phyloP scores from a whole-genome alignment of 176 grass and related monocot species.

The Poa annua region DNA sequence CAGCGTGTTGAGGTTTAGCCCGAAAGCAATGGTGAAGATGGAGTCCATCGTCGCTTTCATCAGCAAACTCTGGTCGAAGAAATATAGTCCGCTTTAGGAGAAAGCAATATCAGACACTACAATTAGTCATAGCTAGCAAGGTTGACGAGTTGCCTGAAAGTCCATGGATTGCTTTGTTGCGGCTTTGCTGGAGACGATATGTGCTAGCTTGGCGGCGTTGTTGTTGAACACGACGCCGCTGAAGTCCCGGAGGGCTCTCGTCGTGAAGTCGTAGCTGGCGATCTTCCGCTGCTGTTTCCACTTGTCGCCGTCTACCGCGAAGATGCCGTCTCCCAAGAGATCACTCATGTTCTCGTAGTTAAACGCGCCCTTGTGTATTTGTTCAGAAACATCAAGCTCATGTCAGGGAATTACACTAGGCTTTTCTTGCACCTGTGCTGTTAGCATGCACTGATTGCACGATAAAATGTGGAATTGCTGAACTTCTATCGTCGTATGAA shows the following conservation, averaged over 20 bases:
- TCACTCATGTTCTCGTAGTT: conserved; percentile 52
- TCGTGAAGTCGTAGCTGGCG: conserved; percentile 72
- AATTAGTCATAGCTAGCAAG: neutral
- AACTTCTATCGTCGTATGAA: neutral
- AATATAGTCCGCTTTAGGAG: too few relatives aligned
- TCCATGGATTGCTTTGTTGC: conserved; percentile 28
- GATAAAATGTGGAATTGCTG: neutral
- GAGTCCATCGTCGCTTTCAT: conserved; percentile 71
- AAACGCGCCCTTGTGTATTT: conserved; percentile 43
- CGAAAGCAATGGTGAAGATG: conserved; percentile 64
- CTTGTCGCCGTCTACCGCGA: conserved; percentile 66
- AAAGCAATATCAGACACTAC: neutral
- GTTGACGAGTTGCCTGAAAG: conserved; percentile 41
- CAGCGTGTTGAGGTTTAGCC: conserved; percentile 52
- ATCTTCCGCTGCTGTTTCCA: conserved; percentile 71
- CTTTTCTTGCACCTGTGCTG: neutral
- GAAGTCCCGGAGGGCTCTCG: conserved; percentile 55
- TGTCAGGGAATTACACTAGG: neutral
- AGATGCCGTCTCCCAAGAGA: conserved; percentile 70
- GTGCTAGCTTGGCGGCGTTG: conserved; percentile 57
- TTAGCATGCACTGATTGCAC: neutral
- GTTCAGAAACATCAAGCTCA: neutral
- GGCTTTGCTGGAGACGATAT: conserved; percentile 11
- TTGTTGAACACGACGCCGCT: conserved; percentile 57
- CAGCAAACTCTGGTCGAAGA: conserved; percentile 42